A percentile compares a stretch with the other conserved stretches of the same genome.
These are phyloP conservation scores for Volvox africanus DNA, from an alignment of 139 green algal species.

Conservation along the genomic window DNA sequence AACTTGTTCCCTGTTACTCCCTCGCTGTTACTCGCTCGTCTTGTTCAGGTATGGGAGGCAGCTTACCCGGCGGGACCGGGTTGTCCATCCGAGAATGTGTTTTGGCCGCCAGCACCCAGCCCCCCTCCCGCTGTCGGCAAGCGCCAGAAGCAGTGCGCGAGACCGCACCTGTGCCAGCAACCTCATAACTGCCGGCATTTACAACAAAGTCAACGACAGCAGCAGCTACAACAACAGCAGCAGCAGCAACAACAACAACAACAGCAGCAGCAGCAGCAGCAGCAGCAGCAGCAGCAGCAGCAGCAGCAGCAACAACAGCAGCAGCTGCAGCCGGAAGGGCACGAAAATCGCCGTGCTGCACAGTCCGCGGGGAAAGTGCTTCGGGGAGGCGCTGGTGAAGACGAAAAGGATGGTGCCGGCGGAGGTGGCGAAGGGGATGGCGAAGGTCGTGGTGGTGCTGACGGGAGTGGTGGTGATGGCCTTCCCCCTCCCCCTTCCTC, in stretches of 20 bases:
- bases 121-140: neutral
- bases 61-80: neutral
- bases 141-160: neutral
- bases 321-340: neutral
- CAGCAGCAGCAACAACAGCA: slow-evolving; percentile 3
- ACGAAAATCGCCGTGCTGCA: no score
- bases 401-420: neutral
- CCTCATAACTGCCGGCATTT: neutral
- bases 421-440: neutral
- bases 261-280: neutral
- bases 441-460: neutral
- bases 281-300: neutral
- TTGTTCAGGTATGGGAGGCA: slow-evolving; percentile 14
- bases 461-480: no score
- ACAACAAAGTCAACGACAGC: neutral
- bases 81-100: neutral
- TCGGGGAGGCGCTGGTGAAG: neutral
- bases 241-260: neutral
- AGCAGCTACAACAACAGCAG: neutral
- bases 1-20: no score
- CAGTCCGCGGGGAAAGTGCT: no score
- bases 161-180: neutral
- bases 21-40: no score
- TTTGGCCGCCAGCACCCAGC: slow-evolving; percentile 14
- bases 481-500: neutral